These are phyloP conservation scores for Euphorbia schlechtendalii DNA, from an alignment of 441 rosid species.

Conservation along the genomic window DNA sequence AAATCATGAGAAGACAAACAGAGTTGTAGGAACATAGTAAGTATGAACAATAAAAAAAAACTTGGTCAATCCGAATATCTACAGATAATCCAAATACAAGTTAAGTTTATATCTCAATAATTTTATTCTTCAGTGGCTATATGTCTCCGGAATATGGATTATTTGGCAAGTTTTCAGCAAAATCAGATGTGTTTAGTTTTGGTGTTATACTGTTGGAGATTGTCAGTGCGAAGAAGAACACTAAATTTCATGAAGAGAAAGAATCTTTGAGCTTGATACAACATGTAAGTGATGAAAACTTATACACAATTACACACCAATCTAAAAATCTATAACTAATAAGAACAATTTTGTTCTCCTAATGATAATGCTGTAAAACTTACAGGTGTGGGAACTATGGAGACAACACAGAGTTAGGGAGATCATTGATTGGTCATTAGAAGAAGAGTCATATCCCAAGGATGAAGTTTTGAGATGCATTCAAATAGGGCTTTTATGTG, in stretches of 20 bases:
- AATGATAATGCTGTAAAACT: background rate
- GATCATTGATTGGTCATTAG: conserved; percentile 25
- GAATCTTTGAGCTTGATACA: conserved; percentile 24
- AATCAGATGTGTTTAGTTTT: conserved; percentile 39
- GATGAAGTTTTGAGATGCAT: conserved; percentile 30
- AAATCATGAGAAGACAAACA: conserved; percentile 10
- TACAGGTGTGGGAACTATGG: conserved; percentile 45
- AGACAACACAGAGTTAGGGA: conserved; percentile 23
- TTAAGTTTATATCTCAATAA: too few relatives aligned
- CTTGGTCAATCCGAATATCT: background rate
- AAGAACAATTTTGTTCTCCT: background rate
- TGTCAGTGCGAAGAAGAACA: conserved; percentile 25
- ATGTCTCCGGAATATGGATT: conserved; percentile 43
- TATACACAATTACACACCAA: background rate
- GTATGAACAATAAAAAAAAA: background rate
- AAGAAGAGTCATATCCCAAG: conserved; percentile 10
- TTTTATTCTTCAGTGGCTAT: conserved; percentile 27
- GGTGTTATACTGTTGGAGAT: conserved; percentile 29
- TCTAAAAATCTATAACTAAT: background rate
- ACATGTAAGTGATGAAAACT: too few relatives aligned
- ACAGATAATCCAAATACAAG: background rate
- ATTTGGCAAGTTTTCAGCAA: conserved; percentile 26
- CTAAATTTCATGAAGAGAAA: conserved; percentile 10
- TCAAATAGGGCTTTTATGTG: conserved; percentile 36
- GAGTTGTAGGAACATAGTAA: conserved; percentile 20